Evolutionary conservation across 1,284 basidiomycete species (phyloP).

Genomic region (Taiwanofungus camphoratus): DNA sequence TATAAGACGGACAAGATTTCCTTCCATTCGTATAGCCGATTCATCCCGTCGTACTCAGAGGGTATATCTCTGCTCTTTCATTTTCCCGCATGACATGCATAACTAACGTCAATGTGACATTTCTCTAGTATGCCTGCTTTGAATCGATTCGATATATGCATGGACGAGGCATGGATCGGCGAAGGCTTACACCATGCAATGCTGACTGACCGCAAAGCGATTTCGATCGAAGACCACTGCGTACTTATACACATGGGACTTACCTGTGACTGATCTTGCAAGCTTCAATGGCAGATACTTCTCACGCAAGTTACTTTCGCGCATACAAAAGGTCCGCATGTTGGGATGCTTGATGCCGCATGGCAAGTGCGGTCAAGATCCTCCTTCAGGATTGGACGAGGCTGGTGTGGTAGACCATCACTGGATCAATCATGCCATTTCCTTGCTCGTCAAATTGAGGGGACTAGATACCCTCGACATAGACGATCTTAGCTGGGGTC

Average conservation of each 20-base stretch:
- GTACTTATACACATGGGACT: not conserved
- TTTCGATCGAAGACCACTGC: not conserved
- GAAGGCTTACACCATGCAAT: not conserved
- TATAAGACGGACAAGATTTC: too few species aligned
- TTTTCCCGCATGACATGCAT: too few species aligned
- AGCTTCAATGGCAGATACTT: not conserved
- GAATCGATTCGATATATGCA: too few species aligned
- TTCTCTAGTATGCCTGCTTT: too few species aligned
- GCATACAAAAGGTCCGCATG: not conserved
- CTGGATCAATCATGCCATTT: not conserved
- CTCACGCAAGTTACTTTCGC: not conserved
- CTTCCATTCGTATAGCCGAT: too few species aligned
- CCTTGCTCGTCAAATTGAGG: not conserved
- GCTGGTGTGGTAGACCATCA: not conserved
- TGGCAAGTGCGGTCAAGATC: not conserved
- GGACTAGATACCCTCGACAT: not conserved
- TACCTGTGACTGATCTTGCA: not conserved
- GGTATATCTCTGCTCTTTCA: too few species aligned
- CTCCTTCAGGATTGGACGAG: not conserved
- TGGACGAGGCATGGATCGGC: too few species aligned
- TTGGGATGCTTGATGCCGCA: not conserved
- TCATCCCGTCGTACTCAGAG: too few species aligned
- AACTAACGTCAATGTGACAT: too few species aligned
- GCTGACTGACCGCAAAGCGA: not conserved
- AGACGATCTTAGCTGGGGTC: not conserved